phyloP scores from a whole-genome alignment of 305 asterid genomes.

The Fraxinus velutina region DNA sequence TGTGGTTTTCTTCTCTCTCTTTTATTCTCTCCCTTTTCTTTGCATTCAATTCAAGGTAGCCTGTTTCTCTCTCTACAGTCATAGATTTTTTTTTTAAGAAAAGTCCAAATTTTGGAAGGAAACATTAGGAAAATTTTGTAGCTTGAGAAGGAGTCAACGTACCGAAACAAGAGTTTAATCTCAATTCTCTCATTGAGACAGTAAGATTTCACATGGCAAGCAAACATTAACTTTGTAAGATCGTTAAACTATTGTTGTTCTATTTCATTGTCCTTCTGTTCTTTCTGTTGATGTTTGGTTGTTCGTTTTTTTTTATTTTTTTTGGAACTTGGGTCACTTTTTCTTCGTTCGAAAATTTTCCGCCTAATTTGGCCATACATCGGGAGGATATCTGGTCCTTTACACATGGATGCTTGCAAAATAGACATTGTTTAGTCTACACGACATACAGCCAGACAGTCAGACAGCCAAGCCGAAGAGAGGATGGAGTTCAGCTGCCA shows the following conservation, averaged over 20 bases:
- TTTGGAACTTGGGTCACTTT: background rate
- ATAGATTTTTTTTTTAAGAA: background rate
- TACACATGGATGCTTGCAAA: background rate
- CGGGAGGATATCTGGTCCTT: background rate
- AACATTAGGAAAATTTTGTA: background rate
- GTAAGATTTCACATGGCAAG: background rate
- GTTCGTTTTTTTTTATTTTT: background rate
- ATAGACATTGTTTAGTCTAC: background rate
- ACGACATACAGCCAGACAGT: background rate
- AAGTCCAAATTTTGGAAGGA: background rate
- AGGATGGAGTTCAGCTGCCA: background rate
- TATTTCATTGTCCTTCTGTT: background rate
- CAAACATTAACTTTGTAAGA: slow-evolving; percentile 17
- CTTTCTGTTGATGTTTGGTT: background rate
- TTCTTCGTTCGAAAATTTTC: background rate
- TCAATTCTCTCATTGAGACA: background rate
- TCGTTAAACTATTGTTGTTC: background rate
- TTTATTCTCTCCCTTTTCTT: background rate
- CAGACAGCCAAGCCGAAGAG: background rate
- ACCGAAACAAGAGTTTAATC: background rate
- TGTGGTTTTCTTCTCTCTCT: background rate
- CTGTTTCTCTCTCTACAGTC: background rate
- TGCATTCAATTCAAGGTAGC: background rate
- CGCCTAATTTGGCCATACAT: background rate
- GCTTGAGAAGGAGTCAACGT: background rate